Evolutionary conservation across 495 filamentous ascomycete species (phyloP), one percentile per base, ranked within the genome.

Genomic region (Neurospora sp.): DNA sequence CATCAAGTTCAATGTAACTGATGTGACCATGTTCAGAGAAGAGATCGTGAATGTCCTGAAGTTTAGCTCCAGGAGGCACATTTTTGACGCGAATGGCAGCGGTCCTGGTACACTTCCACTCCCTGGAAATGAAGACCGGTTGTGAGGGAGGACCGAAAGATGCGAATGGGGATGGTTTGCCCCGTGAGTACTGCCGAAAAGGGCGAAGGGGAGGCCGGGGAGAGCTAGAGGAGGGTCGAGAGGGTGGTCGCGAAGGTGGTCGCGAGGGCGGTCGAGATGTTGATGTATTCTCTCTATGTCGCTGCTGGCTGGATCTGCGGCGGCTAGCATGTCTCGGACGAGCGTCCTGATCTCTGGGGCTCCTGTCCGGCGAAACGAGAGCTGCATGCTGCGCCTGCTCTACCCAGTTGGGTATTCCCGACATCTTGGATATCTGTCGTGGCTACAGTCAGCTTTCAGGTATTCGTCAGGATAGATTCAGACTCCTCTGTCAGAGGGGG

Each of bases 221-320:
- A 35, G 54, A 66, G 54, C 12, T 18, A 1, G 54, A 35, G 27
- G 54, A 62, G 54, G 54, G 54, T 35, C 27, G 54, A 16, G 54
- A 62, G 54, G 23, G 48, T n/a, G 35, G 62, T 41, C 6, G 70
- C 20, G 1, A 76, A 72, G 10, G 71, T 72, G 38, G 76, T 74
- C 35, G 72, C 76, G 59, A 82, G 73, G 42, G 81, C 79, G 46
- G 80, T 79, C 11, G 81, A 80, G 41, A 83, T 74, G n/a, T 82
- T 80, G 74, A 83, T 81, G 71, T 18, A 14, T 66, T 66, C 6
- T 10, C 27, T 35, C 12, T 4, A 0, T 37, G 54, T 37, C 54
- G 54, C 27, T 66, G 54, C 27, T 66, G 54, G 54, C 54, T 66
- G 6, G 54, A 37, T 37, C 54, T 66, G 54, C 14, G 27, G 27